Evolutionary conservation across 192 early-diverging fungal species (phyloP), one percentile per base, ranked within the genome.

Genomic region (Mortierella hygrophila): DNA sequence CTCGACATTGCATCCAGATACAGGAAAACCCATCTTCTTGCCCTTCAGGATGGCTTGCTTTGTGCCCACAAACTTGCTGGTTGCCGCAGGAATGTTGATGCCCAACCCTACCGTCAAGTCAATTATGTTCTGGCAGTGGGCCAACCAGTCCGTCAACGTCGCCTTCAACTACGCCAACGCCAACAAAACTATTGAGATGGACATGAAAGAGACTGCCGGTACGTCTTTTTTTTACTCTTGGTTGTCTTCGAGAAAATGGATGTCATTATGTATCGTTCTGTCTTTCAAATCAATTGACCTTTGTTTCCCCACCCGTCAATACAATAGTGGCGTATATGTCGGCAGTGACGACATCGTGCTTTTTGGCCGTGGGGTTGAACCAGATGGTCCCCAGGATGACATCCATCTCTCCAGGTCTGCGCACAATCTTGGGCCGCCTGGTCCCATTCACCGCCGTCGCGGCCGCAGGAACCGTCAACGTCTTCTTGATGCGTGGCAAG

Each of bases 21-120:
- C 95, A 4, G 94, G 94, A 74, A 94, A 95, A 52, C 92, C 94
- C 32, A 89, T 97, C 13, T 88, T 96, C 21, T 76, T 97, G 42
- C 96, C 95, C 41, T 97, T 97, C 85, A 87, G 96, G 40, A 97
- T 97, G 96, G 91, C 95, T 2, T 94, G 90, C 65, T 97, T 96
- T 87, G 94, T 96, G 29, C 96, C 96, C 6, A 96, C 96, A 6
- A 97, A 97, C 88, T 87, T 96, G 85, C 75, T 94, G 23, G 92
- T 97, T 40, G 93, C 96, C n/a, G 94, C 93, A 46, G 94, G 94
- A 35, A 97, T 97, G 96, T 88, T 97, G 79, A 90, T 93, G 87
- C 94, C 95, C n/a, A 95, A 95, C 79, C 96, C 95, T 63, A 83
- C 93, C 75, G 89, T 90, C 52, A 89, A 84, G 73, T 90, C 85